These are phyloP conservation scores for Suhomyces canberraensis DNA, from an alignment of 805 yeast species.

Conservation along the genomic window DNA sequence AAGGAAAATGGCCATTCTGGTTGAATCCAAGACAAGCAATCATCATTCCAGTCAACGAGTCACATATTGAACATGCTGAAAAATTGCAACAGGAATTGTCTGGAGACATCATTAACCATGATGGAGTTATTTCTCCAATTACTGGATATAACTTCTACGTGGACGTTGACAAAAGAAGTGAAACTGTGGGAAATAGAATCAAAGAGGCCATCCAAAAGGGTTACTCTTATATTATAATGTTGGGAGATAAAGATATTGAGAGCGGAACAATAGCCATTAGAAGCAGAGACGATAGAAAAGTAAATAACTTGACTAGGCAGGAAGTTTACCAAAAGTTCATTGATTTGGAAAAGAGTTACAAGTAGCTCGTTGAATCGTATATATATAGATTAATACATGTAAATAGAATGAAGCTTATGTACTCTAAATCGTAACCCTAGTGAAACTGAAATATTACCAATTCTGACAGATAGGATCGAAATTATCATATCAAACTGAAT, in stretches of 20 bases:
- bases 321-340: constrained; percentile 54
- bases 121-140: constrained; percentile 48
- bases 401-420: neutral
- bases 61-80: constrained; percentile 56
- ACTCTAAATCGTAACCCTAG: no score
- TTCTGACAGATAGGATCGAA: no score
- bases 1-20: constrained; percentile 98
- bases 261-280: constrained; percentile 62
- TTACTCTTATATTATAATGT: constrained; percentile 73
- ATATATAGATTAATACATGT: neutral
- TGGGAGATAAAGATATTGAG: constrained; percentile 82
- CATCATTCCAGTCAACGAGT: constrained; percentile 72
- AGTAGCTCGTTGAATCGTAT: no score
- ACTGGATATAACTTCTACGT: constrained; percentile 62
- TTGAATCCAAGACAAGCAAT: constrained; percentile 87
- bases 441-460: no score
- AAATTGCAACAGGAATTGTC: constrained; percentile 41
- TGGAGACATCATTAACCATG: constrained; percentile 39
- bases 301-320: constrained; percentile 43
- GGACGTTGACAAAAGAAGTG: constrained; percentile 71
- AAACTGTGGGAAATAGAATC: constrained; percentile 76
- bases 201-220: constrained; percentile 74
- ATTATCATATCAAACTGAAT: no score
- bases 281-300: constrained; percentile 46
- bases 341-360: constrained; percentile 52